Base-by-base conservation (phyloP, 768 basidiomycete genomes). In the Amanita pseudoporphyria region DNA sequence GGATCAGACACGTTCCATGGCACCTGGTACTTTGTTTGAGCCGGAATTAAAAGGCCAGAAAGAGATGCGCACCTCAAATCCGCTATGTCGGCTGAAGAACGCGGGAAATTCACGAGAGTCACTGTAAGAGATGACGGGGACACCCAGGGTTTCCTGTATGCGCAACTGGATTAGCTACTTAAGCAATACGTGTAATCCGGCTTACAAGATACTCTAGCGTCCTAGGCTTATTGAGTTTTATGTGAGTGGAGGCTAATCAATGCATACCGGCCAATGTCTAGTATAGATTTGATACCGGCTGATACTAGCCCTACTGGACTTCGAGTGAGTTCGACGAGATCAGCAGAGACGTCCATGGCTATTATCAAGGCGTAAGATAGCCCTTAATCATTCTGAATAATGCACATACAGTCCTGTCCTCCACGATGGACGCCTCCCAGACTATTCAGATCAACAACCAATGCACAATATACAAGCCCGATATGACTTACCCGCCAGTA, bases 291-390 rank as follows among this genome's bases (percentile, higher is more conserved):
- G 16, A 89, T 82, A 9, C 96, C 96, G 9, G 93, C 86, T 14
- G 94, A 95, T 9, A 98, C 81, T 31, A 99, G 74, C 3, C 86
- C 92, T 39, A 98, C 88, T 18, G 93, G 87, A 57, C 90, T 95
- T 16, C 89, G 76, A 18, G 87, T 73, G 30, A 99, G 77, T 62
- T 97, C 92, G 7, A 84, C 82, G 13, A 99, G 71, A 62, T 99
- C 95, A 13, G 95, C 92, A 13, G 95, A 97, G 24, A 99, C 71
- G 59, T 99, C 95, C 80, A 98, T 81, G 14, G 89, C 91, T 96
- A 56, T 45, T 13, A 12, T 16, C 21, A 24, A 19, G 1, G 4
- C 30, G 13, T 24, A 31, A 13, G 19, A n/a, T 10, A 10, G 18
- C 3, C 9, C 16, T 21, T 19, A 14, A 26, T 9, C 12, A 9